Base-by-base conservation (phyloP, 345 rosid genomes). In the Erodium maritimum region DNA sequence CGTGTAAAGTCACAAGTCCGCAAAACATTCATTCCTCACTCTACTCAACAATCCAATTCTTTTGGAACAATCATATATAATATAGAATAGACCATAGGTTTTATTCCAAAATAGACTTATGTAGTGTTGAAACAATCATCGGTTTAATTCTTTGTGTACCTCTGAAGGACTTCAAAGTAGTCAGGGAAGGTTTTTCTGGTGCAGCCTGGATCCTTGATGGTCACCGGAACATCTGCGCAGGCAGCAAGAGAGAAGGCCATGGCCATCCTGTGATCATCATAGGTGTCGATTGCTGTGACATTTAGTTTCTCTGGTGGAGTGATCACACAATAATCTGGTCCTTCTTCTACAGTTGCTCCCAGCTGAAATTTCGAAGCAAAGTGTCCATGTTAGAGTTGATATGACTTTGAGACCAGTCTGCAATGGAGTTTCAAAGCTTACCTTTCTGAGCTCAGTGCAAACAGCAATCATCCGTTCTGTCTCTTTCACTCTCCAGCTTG, bases 401-500 rank as follows among this genome's bases (percentile, higher is more conserved):
- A 29, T 8, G 8, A 29, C 34, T 3, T 8, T 29, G 34, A 29
- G 34, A 29, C 8, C 8, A 29, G 34, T 3, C 34, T 29, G 8
- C 3, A 3, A 29, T 29, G 7, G 24, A 48, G 21, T 53, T 19
- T 61, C 11, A 11, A 37, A 37, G 54, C 65, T 33, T 57, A 85
- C 99, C 91, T 90, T 90, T 68, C 90, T 62, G 24, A 93, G 88
- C 60, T 93, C 99, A 4, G 97, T 93, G 86, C 95, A 93, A 61
- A 93, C 73, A 2, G 99, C 97, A 62, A 93, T 77, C 99, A 93
- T 93, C 34, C 97, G 72, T 69, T 94, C 97, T 0, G 96, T 93
- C 73, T 93, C 99, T 73, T 93, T 93, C 67, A 90, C 99, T 69
- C 99, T 83, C 99, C 99, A 90, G 70, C 99, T 93, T 55, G 97